Base-by-base conservation (phyloP, 1,284 basidiomycete species). In the Trichosporon asahii region DNA sequence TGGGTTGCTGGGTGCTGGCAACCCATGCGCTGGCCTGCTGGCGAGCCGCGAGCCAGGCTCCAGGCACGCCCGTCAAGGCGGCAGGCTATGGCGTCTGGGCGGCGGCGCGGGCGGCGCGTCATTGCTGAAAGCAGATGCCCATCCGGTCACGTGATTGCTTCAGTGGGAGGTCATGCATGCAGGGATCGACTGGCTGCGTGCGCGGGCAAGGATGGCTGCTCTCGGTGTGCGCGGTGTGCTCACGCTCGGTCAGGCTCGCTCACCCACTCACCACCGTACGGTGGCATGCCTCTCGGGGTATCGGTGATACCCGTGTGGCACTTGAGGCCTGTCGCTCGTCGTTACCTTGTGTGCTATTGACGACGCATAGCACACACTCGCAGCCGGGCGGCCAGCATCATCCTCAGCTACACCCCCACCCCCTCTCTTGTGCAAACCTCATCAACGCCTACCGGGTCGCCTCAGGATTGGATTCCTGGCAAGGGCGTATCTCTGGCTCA, bases 271-370 rank as follows among this genome's bases (percentile, higher is more conserved):
- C 8, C 23, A 18, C 15, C 11, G 40, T 12, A n/a, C n/a, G n/a
- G 5, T 46, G 44, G 49, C 29, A 61, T 29, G 29, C 5, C 27
- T 15, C 15, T 61, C 57, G 57, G 57, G 27, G 57, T 61, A 61
- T 61, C 57, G 57, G 57, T 33, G 57, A 61, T 61, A 61, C 57
- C 57, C 57, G 57, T 61, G 57, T 61, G 57, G 57, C 57, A 61
- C 57, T 33, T 61, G 9, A 31, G 15, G n/a, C 57, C 57, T n/a
- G 3, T 3, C 15, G 57, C 18, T 61, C 27, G 18, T 23, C 49
- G 49, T 53, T 31, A 61, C 27, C 55, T 33, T 15, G 27, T 33
- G 29, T 33, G 57, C 57, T 31, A 61, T 61, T 18, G 29, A 61
- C 27, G 57, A 61, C 57, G 57, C 57, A 61, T 31, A 31, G 57